Percentiles rank a stretch among this genome's conserved stretches.
phyloP scores from a whole-genome alignment of 768 basidiomycete species.

The Mycena indigotica region DNA sequence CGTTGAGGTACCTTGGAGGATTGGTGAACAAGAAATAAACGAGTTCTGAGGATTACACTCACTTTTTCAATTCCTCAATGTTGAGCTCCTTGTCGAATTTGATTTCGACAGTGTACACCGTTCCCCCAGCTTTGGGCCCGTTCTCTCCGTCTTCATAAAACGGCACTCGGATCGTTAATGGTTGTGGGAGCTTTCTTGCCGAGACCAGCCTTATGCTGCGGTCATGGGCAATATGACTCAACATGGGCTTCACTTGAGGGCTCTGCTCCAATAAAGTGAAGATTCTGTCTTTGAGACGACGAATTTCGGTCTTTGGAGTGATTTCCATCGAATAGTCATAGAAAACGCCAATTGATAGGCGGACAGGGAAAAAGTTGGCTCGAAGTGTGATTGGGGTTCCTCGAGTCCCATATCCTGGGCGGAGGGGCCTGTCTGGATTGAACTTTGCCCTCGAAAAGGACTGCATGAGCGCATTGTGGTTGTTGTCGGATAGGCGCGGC shows the following conservation, averaged over 20 bases:
- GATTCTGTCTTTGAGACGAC: slow-evolving; percentile 50
- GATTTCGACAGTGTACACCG: slow-evolving; percentile 45
- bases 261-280: slow-evolving; percentile 55
- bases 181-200: slow-evolving; percentile 46
- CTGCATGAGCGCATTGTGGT: slow-evolving; percentile 40
- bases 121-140: slow-evolving; percentile 38
- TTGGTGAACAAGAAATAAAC: slow-evolving; percentile 4
- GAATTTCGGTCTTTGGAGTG: slow-evolving; percentile 46
- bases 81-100: slow-evolving; percentile 44
- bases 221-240: slow-evolving; percentile 56
- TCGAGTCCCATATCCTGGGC: slow-evolving; percentile 58
- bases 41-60: slow-evolving; percentile 10
- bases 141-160: slow-evolving; percentile 46
- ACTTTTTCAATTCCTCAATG: slow-evolving; percentile 36
- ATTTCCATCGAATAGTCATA: slow-evolving; percentile 63
- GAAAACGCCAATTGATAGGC: slow-evolving; percentile 45
- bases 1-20: slow-evolving; percentile 44
- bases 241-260: slow-evolving; percentile 36
- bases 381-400: slow-evolving; percentile 54
- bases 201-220: slow-evolving; percentile 49
- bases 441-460: slow-evolving; percentile 38
- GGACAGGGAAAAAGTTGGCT: slow-evolving; percentile 65
- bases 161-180: slow-evolving; percentile 41
- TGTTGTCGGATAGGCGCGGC: slow-evolving; percentile 35
- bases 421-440: slow-evolving; percentile 45